These are phyloP conservation scores for Dicorynia guianensis DNA, from an alignment of 306 rosid genomes.

Conservation along the genomic window DNA sequence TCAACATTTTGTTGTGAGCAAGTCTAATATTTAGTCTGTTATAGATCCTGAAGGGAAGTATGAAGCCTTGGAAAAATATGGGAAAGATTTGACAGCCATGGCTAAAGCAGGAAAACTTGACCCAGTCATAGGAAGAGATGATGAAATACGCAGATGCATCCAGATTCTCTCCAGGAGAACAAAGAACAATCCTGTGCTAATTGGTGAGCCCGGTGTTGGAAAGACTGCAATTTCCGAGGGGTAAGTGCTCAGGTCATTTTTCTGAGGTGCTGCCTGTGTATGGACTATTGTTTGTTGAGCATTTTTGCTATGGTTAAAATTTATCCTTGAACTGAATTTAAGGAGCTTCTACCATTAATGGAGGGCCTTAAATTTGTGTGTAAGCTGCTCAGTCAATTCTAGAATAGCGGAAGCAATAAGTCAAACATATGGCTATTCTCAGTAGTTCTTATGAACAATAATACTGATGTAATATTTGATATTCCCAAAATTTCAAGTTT, in stretches of 20 bases:
- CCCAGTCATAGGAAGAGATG: slow-evolving; percentile 99
- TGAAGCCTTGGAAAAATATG: slow-evolving; percentile 93
- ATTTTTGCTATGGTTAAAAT: background rate
- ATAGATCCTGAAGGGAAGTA: slow-evolving; percentile 99
- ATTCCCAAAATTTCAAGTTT: slow-evolving; percentile 21
- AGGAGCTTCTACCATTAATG: background rate
- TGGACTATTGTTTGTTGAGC: slow-evolving; percentile 7
- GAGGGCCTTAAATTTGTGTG: slow-evolving; percentile 2
- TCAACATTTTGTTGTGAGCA: slow-evolving; percentile 24
- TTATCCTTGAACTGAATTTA: background rate
- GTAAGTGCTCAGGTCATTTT: slow-evolving; percentile 55
- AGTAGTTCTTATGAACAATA: background rate
- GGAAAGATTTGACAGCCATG: slow-evolving; percentile 97
- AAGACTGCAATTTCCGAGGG: slow-evolving; percentile 99
- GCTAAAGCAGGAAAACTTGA: slow-evolving; percentile 96
- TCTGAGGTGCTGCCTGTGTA: slow-evolving; percentile 1
- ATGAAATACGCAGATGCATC: slow-evolving; percentile 98
- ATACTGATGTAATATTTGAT: slow-evolving; percentile 7
- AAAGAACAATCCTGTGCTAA: slow-evolving; percentile 95
- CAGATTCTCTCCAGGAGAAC: slow-evolving; percentile 99
- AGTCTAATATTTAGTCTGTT: slow-evolving; percentile 40
- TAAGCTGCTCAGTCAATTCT: slow-evolving; percentile 12
- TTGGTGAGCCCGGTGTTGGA: slow-evolving; percentile 99
- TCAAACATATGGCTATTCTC: slow-evolving; percentile 4
- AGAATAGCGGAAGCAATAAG: slow-evolving; percentile 6